Percentiles rank a stretch among this genome's conserved stretches.
Conservation (phyloP, 2,329 filamentous ascomycete species). For the Periglandula ipomoeae region DNA sequence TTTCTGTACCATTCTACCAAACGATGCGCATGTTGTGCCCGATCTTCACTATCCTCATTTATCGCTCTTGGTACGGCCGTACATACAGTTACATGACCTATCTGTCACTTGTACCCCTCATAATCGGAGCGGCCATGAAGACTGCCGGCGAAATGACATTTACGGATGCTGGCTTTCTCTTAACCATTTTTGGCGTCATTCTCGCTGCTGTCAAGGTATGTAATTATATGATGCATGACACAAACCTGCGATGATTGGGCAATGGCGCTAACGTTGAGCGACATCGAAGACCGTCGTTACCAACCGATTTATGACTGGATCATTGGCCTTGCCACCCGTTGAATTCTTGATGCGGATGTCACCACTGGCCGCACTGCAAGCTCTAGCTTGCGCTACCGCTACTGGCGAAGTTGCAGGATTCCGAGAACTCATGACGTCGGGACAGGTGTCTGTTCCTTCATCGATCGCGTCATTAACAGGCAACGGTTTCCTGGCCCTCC, state of each 20-base stretch:
- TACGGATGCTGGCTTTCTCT: slow-evolving; percentile 45
- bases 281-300: slow-evolving; percentile 43
- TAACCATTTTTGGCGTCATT: slow-evolving; percentile 45
- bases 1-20: slow-evolving; percentile 58
- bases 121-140: slow-evolving; percentile 49
- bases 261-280: neutral
- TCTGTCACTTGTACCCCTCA: slow-evolving; percentile 50
- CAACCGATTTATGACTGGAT: slow-evolving; percentile 55
- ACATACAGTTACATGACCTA: slow-evolving; percentile 49
- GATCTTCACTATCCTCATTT: slow-evolving; percentile 53
- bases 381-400: slow-evolving; percentile 39
- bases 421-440: slow-evolving; percentile 24
- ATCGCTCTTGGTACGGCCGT: slow-evolving; percentile 44
- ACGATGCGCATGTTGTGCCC: slow-evolving; percentile 53
- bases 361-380: slow-evolving; percentile 48
- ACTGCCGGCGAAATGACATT: slow-evolving; percentile 56
- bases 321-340: slow-evolving; percentile 45
- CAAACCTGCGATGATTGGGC: neutral
- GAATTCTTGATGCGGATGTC: slow-evolving; percentile 56
- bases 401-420: slow-evolving; percentile 43
- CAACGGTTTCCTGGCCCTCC: slow-evolving; percentile 45
- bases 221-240: neutral
- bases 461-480: slow-evolving; percentile 34
- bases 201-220: slow-evolving; percentile 45
- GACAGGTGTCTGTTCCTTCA: slow-evolving; percentile 25